These are phyloP conservation scores for Penicillium chermesinum DNA, from an alignment of 495 filamentous ascomycete species.

Conservation along the genomic window DNA sequence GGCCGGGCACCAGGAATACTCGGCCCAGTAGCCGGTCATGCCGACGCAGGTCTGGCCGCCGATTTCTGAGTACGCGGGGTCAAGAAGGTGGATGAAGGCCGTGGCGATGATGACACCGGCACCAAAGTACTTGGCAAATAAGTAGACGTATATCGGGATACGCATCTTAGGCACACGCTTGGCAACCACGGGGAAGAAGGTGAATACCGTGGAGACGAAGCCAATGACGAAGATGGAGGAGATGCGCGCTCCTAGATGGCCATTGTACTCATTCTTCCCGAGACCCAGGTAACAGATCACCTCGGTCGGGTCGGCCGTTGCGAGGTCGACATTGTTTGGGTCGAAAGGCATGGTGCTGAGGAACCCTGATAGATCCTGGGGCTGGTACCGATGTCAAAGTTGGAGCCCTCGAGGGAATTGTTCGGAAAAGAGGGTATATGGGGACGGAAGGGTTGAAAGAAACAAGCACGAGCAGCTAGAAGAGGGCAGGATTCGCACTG, in stretches of 20 bases:
- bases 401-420: neutral
- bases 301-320: constrained; percentile 26
- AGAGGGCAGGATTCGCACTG: constrained; percentile 4
- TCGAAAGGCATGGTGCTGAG: constrained; percentile 28
- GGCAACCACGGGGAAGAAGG: constrained; percentile 63
- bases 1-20: constrained; percentile 40
- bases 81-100: constrained; percentile 57
- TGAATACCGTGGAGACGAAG: constrained; percentile 34
- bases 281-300: constrained; percentile 35
- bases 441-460: neutral
- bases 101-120: constrained; percentile 69
- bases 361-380: neutral
- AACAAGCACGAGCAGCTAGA: neutral
- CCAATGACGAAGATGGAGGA: constrained; percentile 45
- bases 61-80: constrained; percentile 50
- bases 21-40: constrained; percentile 47
- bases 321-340: constrained; percentile 35
- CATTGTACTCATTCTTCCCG: constrained; percentile 39
- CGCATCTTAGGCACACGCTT: constrained; percentile 48
- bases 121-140: constrained; percentile 70
- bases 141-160: constrained; percentile 63
- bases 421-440: neutral
- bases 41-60: constrained; percentile 50
- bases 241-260: constrained; percentile 37
- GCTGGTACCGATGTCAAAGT: neutral